Evolutionary conservation across 2,329 filamentous ascomycete species (phyloP).

Genomic region (Penicillium sp.): DNA sequence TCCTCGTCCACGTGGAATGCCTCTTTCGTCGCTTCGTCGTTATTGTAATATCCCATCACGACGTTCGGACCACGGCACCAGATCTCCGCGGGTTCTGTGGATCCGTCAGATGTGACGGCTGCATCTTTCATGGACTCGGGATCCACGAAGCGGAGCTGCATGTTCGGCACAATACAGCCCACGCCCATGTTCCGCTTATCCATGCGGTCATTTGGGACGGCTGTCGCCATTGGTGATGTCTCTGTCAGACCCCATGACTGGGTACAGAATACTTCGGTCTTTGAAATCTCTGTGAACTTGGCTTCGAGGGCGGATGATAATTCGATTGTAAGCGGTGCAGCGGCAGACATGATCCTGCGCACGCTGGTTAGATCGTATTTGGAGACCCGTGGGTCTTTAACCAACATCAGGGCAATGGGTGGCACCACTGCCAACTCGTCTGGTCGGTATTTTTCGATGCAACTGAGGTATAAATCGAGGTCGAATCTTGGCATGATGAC

Average conservation of each 20-base stretch:
- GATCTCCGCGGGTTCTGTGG: slow-evolving; percentile 20
- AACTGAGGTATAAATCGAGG: slow-evolving; percentile 18
- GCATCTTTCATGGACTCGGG: slow-evolving; percentile 21
- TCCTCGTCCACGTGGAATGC: slow-evolving; percentile 19
- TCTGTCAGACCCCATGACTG: slow-evolving; percentile 25
- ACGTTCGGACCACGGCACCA: slow-evolving; percentile 26
- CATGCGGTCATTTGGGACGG: slow-evolving; percentile 20
- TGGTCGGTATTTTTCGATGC: slow-evolving; percentile 20
- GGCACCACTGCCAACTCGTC: slow-evolving; percentile 22
- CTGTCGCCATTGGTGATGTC: slow-evolving; percentile 21
- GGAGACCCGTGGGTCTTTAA: slow-evolving; percentile 20
- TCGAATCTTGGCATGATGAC: slow-evolving; percentile 20
- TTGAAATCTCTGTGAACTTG: slow-evolving; percentile 13
- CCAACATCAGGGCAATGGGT: slow-evolving; percentile 22
- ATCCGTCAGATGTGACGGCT: slow-evolving; percentile 11
- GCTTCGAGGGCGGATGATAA: slow-evolving; percentile 17
- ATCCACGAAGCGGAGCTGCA: slow-evolving; percentile 25
- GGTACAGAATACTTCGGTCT: slow-evolving; percentile 20
- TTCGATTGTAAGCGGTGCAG: slow-evolving; percentile 21
- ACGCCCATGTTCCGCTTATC: slow-evolving; percentile 19
- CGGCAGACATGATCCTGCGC: slow-evolving; percentile 20
- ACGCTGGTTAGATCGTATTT: slow-evolving; percentile 23
- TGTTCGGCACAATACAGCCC: slow-evolving; percentile 20
- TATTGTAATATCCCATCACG: slow-evolving; percentile 21
- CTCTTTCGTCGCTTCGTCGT: slow-evolving; percentile 17